Base-by-base conservation (phyloP, 768 basidiomycete species). In the Leucocoprinus sp. region DNA sequence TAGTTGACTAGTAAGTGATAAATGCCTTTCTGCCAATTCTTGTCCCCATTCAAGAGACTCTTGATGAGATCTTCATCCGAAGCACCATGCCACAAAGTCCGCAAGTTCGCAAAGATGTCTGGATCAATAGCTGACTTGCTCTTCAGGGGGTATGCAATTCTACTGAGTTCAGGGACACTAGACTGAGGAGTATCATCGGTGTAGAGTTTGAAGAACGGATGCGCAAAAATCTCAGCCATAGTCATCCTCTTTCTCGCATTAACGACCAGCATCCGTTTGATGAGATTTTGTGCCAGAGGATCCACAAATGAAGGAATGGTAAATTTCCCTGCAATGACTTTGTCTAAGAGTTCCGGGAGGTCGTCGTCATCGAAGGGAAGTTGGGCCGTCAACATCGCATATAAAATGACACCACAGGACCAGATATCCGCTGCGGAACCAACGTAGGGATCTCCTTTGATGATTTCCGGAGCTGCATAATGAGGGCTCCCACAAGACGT, bases 311-410 rank as follows among this genome's bases (percentile, higher is more conserved):
- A 50, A 4, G 90, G 90, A 74, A 91, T 86, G 26, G 76, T 74
- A 53, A 79, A 93, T 37, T 66, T 67, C 15, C 86, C 92, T 12
- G 69, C 54, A 52, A 80, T 80, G 52, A 98, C 86, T 62, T 87
- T 90, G 52, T 82, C 76, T 29, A 95, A 72, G n/a, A 98, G 69
- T 8, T 73, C 65, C 2, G 74, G 71, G 38, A 85, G 71, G 57
- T 93, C 83, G 53, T 93, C 87, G 58, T 93, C 84, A 59, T 97
- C 92, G 56, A 97, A 97, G 1, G 93, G 93, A n/a, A 96, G 71
- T 34, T 76, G 72, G 5, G 92, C 91, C 3, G 80, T 78, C 29
- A 97, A 71, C n/a, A 98, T 69, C 15, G 91, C 90, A 55, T 80
- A 91, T 45, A 98, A 74, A 53, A 95, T 92, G 58, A 98, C 80